Conservation (phyloP, 306 rosid genomes). For the Styphnolobium japonicum region DNA sequence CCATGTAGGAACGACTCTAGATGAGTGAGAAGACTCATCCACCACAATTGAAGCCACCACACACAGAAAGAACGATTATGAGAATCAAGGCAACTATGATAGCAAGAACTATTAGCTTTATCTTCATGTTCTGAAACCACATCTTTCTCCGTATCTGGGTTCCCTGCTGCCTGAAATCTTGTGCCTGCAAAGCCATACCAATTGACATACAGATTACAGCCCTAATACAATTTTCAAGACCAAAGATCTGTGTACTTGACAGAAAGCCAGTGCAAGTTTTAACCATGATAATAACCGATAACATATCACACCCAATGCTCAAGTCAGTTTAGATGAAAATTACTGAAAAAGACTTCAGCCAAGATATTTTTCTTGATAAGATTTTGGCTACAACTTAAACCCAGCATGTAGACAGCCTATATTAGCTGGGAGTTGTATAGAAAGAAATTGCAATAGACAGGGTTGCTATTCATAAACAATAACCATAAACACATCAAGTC, state of each 20-base stretch:
- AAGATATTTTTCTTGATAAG: background rate
- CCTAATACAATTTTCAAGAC: background rate
- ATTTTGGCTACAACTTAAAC: background rate
- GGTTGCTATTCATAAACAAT: background rate
- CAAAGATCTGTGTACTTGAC: background rate
- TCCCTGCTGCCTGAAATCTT: constrained; percentile 74
- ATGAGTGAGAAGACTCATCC: constrained; percentile 4
- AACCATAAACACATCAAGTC: background rate
- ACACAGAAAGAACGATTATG: constrained; percentile 59
- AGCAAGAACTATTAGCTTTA: constrained; percentile 63
- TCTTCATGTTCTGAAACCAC: constrained; percentile 79
- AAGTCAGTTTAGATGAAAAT: background rate
- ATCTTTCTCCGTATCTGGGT: constrained; percentile 68
- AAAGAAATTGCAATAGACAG: background rate
- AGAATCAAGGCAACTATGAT: constrained; percentile 65
- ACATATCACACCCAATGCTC: background rate
- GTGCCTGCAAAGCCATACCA: constrained; percentile 51
- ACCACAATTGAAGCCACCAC: constrained; percentile 57
- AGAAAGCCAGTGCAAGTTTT: background rate
- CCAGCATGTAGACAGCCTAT: background rate
- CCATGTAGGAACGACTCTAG: background rate
- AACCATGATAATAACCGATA: background rate
- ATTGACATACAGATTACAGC: background rate
- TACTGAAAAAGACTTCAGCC: background rate
- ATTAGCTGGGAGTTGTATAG: background rate